Base-by-base conservation (phyloP, 2,329 filamentous ascomycete genomes). In the Trichocomaceae sp. region DNA sequence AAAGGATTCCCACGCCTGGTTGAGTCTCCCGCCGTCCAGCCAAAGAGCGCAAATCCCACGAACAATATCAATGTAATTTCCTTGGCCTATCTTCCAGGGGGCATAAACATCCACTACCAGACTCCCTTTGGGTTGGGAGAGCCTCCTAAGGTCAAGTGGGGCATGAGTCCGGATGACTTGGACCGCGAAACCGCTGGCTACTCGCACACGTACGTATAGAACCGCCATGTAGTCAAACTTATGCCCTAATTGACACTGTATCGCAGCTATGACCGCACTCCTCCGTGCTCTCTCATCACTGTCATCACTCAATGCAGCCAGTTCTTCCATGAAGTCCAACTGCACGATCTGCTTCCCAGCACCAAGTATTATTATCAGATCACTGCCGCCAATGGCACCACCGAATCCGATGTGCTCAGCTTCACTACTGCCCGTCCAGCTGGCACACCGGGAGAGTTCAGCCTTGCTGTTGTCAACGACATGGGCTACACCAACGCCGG, bases 61-160 rank as follows among this genome's bases (percentile, higher is more conserved):
- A 80, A 80, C 68, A 80, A 80, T 52, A 63, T 80, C 63, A 80
- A 80, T 58, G 77, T 80, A 37, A 77, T 80, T 54, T 72, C 73
- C 4, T 59, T 78, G 55, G 69, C 77, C 1, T 80, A 78, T 57
- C 57, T 78, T 2, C 76, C 76, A 1, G 63, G 69, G 49, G 78
- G 77, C 33, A 75, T 80, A 62, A 78, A 77, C 61, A 72, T 80
- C 54, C 77, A 80, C 64, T 80, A 73, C 62, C 78, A 80, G 65
- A 80, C 78, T 0, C 76, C 78, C 0, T 80, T 79, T 59, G 77
- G 78, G 6, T 64, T 80, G n/a, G 75, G 73, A 13, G 63, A 60
- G n/a, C 59, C 65, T 4, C 77, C 78, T 0, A 63, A 68, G 1
- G 67, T 80, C 3, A 64, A 67, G 17, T 80, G 75, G 73, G 78